A percentile compares a stretch with the other conserved stretches of the same genome.
phyloP scores from a whole-genome alignment of 2,329 filamentous ascomycete genomes.

The Penicillium digitatum region DNA sequence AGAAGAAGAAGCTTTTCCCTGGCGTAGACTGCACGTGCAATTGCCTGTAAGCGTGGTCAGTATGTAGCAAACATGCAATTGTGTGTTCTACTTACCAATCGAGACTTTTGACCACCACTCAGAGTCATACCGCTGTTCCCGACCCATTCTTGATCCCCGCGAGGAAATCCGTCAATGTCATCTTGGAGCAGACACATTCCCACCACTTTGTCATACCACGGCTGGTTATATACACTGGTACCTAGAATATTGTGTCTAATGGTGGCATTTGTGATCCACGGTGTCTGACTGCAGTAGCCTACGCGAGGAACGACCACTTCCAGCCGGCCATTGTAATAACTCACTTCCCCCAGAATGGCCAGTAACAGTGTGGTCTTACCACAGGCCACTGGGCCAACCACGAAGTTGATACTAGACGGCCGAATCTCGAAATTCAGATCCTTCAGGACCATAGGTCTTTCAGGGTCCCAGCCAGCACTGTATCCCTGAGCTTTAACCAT shows the following conservation, averaged over 20 bases:
- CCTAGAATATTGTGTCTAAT: constrained; percentile 25
- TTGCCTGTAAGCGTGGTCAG: neutral
- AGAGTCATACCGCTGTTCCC: constrained; percentile 24
- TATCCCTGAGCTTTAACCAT: neutral
- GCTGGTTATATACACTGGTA: constrained; percentile 9
- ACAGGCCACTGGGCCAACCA: neutral
- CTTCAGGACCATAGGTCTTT: neutral
- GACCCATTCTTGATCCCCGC: constrained; percentile 21
- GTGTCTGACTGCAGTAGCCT: constrained; percentile 13
- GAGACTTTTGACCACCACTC: constrained; percentile 29
- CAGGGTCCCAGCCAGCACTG: neutral
- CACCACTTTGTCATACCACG: constrained; percentile 28
- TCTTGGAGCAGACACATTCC: constrained; percentile 21
- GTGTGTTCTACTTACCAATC: constrained; percentile 8
- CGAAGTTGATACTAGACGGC: neutral
- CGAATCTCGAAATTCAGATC: neutral
- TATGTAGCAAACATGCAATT: neutral
- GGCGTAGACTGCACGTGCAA: constrained; percentile 36
- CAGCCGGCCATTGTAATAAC: neutral
- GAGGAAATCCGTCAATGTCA: constrained; percentile 21
- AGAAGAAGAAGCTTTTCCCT: constrained; percentile 30
- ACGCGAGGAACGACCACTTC: neutral
- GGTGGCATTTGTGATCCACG: constrained; percentile 16
- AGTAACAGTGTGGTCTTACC: neutral
- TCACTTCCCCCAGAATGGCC: neutral